Evolutionary conservation across 257 asterid genomes (phyloP), one percentile per base, ranked within the genome.

Genomic region (Capsicum pubescens): DNA sequence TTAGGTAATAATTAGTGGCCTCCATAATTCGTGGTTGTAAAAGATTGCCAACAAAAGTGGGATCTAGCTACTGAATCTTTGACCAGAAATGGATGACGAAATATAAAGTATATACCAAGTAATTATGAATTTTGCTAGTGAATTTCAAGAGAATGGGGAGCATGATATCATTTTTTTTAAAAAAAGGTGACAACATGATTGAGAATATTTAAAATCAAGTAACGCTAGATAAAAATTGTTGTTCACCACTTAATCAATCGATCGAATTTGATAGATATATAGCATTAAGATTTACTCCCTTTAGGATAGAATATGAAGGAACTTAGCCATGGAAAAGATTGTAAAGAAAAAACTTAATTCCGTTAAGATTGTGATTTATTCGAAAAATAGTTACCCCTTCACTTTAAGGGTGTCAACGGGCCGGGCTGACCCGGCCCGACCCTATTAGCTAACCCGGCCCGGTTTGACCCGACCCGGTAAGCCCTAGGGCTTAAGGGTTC

Each of bases 11-110:
- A 26, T 26, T 60, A 39, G 54, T 15, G 55, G 55, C 26, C 55
- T 39, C 78, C 10, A 71, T n/a, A 69, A 35, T 68, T 44, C 48
- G 80, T 72, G 61, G 63, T 76, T 52, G 26, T 52, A 76, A 13
- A 76, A 19, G 81, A 52, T 76, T 76, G 8, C 81, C 48, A 76
- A 76, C 8, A 52, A 52, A 52, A 79, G 32, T 84, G 42, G 72
- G 36, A 54, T 79, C 10, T 61, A 55, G 44, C 67, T 68, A 35
- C 44, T 77, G 84, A 83, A 77, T 86, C 84, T 78, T 86, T 86
- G 83, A 82, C 83, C 60, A 57, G 19, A 76, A 76, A 26, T 76
- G 63, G 48, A 46, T 26, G 81, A 76, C 81, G 59, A 76, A 76
- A 52, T 26, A 52, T 52, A 21, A 52, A 54, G 21, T 21, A 50